These are phyloP conservation scores for Fusarium haematococcum DNA, from an alignment of 2,329 filamentous ascomycete genomes.

Conservation along the genomic window DNA sequence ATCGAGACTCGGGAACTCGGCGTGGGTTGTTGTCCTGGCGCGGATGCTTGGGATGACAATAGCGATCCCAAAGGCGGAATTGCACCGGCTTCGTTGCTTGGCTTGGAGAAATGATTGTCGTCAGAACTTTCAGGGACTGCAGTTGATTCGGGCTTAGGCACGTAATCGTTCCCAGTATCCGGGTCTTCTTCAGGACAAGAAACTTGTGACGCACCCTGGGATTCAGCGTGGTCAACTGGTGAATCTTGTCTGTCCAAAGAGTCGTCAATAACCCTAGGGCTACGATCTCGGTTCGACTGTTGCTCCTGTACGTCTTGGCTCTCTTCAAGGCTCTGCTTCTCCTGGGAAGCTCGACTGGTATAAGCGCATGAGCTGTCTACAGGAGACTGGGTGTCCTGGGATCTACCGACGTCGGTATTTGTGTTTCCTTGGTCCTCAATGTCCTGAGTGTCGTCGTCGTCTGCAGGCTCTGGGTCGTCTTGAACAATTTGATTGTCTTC, in stretches of 20 bases:
- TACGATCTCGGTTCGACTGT: background rate
- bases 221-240: background rate
- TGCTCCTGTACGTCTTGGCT: background rate
- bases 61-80: background rate
- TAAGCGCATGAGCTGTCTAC: background rate
- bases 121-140: background rate
- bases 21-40: background rate
- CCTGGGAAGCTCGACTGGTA: background rate
- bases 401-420: constrained; percentile 9
- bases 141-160: background rate
- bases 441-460: background rate
- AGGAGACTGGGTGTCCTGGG: constrained; percentile 1
- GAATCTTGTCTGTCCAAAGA: background rate
- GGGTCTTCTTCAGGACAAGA: background rate
- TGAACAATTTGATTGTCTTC: background rate
- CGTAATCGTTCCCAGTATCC: background rate
- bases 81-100: background rate
- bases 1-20: constrained; percentile 8
- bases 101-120: background rate
- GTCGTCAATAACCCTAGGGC: background rate
- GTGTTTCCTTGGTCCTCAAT: background rate
- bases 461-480: background rate
- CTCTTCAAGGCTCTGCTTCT: constrained; percentile 5
- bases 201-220: background rate
- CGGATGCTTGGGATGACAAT: background rate